Base-by-base conservation (phyloP, 768 basidiomycete species). In the Tylopilus vinaceipallidus region DNA sequence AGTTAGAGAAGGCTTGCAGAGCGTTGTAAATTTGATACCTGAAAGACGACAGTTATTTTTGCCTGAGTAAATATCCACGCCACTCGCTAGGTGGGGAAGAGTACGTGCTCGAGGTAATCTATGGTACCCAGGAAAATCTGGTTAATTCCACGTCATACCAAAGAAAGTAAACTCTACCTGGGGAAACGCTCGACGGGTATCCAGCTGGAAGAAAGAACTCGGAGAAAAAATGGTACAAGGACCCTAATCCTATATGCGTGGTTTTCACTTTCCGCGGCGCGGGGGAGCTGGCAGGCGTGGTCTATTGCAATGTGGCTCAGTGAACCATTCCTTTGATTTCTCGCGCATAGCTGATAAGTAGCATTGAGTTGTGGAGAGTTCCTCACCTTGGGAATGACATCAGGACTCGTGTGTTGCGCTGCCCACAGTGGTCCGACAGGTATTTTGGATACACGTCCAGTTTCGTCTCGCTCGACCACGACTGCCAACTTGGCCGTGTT, bases 1-100 rank as follows among this genome's bases (percentile, higher is more conserved):
- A 83, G 58, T 80, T 86, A 59, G 83, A 86, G 54, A 85, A 86
- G 3, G 84, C 82, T 64, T 87, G 86, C 4, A 84, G 47, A 0
- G 81, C 81, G 54, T 87, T 86, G 55, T 79, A 74, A 13, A 82
- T 68, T 60, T 87, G 84, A 56, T 84, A 87, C 51, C 84, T 86
- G 57, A 38, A 43, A 54, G 17, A 26, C 12, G 13, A 37, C n/a
- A n/a, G 19, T 11, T 6, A 46, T 9, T 34, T 10, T n/a, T 12
- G 26, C 14, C 30, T 47, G 26, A 51, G 60, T 48, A 37, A 39
- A 53, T 43, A 29, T 45, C 20, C 22, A 23, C n/a, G 6, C 8
- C 38, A 40, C 17, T 17, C 17, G 42, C 47, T 8, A 24, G 12
- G 20, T 47, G 24, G 13, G 47, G 5, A 17, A 42, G 35, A 47